Base-by-base conservation (phyloP, 2,329 filamentous ascomycete species). In the Ceratocystis cacaofunesta region DNA sequence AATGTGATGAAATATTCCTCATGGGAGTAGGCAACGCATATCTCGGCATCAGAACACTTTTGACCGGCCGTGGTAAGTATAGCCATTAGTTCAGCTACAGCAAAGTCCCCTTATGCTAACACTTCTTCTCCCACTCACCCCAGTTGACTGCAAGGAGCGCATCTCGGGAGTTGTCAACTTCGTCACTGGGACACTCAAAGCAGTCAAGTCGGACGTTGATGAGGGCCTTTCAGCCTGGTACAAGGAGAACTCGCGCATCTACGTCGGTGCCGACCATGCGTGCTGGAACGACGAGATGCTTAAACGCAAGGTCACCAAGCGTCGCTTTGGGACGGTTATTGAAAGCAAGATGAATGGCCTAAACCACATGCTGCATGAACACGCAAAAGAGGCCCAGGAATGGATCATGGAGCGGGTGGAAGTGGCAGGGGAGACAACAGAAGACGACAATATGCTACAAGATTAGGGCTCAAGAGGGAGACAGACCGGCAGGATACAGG, bases 1-100 rank as follows among this genome's bases (percentile, higher is more conserved):
- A 87, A 1, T 79, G 82, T 0, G 85, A 86, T 5, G 84, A 92
- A 63, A 83, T 97, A 17, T 89, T 95, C 72, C 79, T 99, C 25
- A 80, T 99, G 72, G 92, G 94, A 0, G 85, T 95, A 1, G 94
- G 94, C n/a, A 87, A 90, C 70, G 89, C 94, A 1, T 95, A 94
- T 71, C 79, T 88, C 2, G 91, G 90, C 1, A 83, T 96, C 61
- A 87, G 94, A 66, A 83, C 92, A 66, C 82, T 97, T 4, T 79
- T 97, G 5, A 86, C 87, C 8, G 87, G 87, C 70, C 81, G 90
- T 77, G 85, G 89, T 89, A 79, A 70, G 70, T 64, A n/a, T 63
- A n/a, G n/a, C 50, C 32, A 15, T 15, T 65, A 63, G 44, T 17
- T 66, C 65, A 19, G 17, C 70, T 46, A 17, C 55, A 36, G 36